Evolutionary conservation across 331 rosid species (phyloP), one percentile per base, ranked within the genome.

Genomic region (Saraca asoca): DNA sequence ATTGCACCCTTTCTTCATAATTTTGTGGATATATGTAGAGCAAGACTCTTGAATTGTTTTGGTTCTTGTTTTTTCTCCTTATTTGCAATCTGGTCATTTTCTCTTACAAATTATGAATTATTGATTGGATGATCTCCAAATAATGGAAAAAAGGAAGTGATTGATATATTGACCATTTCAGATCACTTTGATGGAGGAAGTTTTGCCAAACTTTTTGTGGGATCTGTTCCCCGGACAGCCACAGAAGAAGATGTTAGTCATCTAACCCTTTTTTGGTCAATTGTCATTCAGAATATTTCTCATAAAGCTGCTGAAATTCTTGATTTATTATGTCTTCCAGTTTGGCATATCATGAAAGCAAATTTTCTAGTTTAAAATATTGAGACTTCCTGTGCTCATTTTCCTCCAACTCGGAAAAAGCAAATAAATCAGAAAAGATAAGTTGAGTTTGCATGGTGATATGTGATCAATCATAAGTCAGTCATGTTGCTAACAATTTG

Each of bases 211-310:
- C 97, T 93, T 55, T 90, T 93, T 72, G 88, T 88, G 54, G 97
- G 97, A 66, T 90, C 96, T 52, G 97, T 93, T 76, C 98, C 97
- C 6, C 83, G 95, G 80, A 86, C 90, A 16, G 90, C 91, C 58
- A 80, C 82, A 2, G 98, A 93, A 83, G 97, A 80, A 80, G 90
- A 90, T 78, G 97, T 90, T 70, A 80, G 85, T 71, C 38, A 34
- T 44, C 52, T 44, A 53, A 45, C 54, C 43, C 37, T 19, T 13
- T 17, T 9, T 33, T 12, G 18, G 12, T 68, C 16, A 62, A 39
- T 7, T 35, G 12, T 43, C 31, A 39, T 6, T 2, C 41, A 5
- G 7, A 5, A 8, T 37, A 8, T 37, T 37, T 37, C 7, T 37
- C 41, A 37, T 37, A 8, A 37, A 37, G 41, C 41, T 37, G 41